phyloP scores from a whole-genome alignment of 495 filamentous ascomycete genomes.

The Penicillium ochrochloron region DNA sequence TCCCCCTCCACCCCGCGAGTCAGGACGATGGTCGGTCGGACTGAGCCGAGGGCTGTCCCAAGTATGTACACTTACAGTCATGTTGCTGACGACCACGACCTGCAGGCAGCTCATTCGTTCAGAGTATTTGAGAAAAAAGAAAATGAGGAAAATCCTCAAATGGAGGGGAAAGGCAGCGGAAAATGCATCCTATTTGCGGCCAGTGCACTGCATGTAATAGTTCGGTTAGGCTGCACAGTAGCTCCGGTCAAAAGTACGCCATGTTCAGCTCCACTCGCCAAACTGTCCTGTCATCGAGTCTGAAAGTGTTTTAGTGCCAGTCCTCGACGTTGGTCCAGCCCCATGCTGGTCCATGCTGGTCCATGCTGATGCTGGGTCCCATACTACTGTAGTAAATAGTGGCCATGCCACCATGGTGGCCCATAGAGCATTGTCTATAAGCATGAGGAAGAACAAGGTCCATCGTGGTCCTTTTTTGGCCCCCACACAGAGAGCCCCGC shows the following conservation, averaged over 20 bases:
- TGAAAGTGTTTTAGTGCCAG: neutral
- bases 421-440: neutral
- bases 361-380: neutral
- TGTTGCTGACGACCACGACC: neutral
- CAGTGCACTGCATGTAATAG: conserved; percentile 42
- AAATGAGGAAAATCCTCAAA: neutral
- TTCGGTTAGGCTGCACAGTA: conserved; percentile 36
- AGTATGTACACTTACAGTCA: neutral
- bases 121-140: neutral
- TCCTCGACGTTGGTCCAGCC: conserved; percentile 4
- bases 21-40: conserved; percentile 4
- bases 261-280: conserved; percentile 22
- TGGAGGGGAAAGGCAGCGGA: conserved; percentile 31
- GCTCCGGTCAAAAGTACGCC: conserved; percentile 32
- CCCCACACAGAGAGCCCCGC: neutral
- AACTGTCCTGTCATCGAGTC: neutral
- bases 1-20: neutral
- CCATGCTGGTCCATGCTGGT: conserved; percentile 8
- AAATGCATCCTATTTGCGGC: conserved; percentile 40
- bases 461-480: neutral
- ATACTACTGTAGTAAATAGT: neutral
- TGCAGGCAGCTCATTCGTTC: neutral
- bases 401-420: neutral
- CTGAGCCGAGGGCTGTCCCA: neutral
- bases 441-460: neutral